A percentile compares a stretch with the other conserved stretches of the same genome.
These are phyloP conservation scores for Fagopyrum homotropicum DNA, from an alignment of 148 eudicot species.

Conservation along the genomic window DNA sequence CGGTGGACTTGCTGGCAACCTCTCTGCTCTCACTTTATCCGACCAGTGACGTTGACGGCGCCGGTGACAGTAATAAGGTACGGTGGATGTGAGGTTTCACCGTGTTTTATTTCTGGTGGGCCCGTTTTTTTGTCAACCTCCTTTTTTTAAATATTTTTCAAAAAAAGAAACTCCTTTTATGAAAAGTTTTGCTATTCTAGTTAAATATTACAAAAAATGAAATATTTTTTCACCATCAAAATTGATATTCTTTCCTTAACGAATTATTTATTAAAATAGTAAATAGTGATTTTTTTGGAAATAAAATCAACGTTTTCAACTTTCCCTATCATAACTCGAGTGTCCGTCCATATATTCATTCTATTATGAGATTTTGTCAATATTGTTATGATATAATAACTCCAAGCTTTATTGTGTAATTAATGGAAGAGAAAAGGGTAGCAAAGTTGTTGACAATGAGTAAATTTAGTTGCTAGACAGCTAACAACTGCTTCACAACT, in stretches of 20 bases:
- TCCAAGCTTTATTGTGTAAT: not conserved
- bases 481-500: not conserved
- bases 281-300: no score
- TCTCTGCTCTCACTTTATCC: not conserved
- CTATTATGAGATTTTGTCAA: no score
- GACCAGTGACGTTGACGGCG: not conserved
- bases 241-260: not conserved
- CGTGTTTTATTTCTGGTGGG: not conserved
- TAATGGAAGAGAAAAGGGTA: not conserved
- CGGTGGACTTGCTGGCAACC: conserved; percentile 6
- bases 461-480: not conserved
- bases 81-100: not conserved
- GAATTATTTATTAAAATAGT: no score
- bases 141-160: not conserved
- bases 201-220: not conserved
- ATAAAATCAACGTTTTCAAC: no score
- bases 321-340: no score
- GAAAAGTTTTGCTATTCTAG: no score
- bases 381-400: not conserved
- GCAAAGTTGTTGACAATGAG: not conserved
- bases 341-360: no score
- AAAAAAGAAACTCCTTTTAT: not conserved
- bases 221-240: not conserved
- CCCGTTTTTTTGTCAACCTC: not conserved
- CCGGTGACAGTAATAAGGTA: not conserved